Percentiles rank a stretch among this genome's conserved stretches.
Conservation (phyloP, 2,329 filamentous ascomycete species). For the Colletotrichum sojae region DNA sequence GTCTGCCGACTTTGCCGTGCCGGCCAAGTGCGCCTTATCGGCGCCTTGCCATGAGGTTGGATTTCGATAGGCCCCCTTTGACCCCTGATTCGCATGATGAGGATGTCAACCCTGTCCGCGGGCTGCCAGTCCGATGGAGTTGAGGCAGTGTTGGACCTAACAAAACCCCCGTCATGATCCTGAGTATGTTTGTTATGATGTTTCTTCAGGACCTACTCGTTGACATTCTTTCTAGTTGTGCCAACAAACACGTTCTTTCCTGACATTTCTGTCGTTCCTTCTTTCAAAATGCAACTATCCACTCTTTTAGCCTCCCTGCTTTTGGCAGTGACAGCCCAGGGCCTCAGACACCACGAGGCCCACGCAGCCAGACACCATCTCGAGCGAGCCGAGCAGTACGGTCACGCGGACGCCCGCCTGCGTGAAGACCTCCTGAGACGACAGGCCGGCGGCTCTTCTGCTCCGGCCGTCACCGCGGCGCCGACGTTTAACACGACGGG, state of each 20-base stretch:
- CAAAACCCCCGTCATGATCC: constrained; percentile 5
- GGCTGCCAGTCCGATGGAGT: background rate
- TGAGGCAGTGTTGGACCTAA: constrained; percentile 1
- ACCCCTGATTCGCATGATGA: background rate
- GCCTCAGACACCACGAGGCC: background rate
- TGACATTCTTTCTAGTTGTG: too few relatives aligned
- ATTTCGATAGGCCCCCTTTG: background rate
- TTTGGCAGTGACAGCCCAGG: background rate
- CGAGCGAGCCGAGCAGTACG: background rate
- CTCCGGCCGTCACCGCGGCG: constrained; percentile 2
- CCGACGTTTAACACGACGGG: constrained; percentile 15
- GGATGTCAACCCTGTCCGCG: background rate
- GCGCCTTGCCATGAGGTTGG: background rate
- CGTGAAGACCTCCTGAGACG: background rate
- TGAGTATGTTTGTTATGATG: fast-evolving
- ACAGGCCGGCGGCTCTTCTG: background rate
- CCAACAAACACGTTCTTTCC: too few relatives aligned
- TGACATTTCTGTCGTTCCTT: background rate
- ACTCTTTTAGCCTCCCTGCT: background rate
- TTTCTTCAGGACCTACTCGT: background rate
- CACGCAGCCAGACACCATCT: constrained; percentile 14
- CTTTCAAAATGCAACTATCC: constrained; percentile 1
- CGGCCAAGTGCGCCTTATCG: constrained; percentile 9
- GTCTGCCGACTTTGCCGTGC: constrained; percentile 8
- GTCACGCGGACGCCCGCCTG: background rate